Base-by-base conservation (phyloP, 2,329 filamentous ascomycete genomes). In the Xylaria sp. region DNA sequence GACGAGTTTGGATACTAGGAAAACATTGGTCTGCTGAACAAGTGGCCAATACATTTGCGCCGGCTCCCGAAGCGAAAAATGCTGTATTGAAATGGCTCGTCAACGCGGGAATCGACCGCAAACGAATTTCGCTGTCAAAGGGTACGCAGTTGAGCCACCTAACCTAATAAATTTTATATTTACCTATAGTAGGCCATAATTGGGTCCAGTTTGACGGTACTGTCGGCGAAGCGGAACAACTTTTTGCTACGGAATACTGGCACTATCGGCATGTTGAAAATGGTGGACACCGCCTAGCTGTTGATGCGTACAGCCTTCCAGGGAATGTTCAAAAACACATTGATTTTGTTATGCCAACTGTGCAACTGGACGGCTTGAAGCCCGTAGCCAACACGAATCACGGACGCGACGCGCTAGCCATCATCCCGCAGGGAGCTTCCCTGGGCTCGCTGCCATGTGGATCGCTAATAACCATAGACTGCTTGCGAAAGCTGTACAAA, bases 141-240 rank as follows among this genome's bases (percentile, higher is more conserved):
- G 81, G 81, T 67, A 52, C 27, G 57, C 19, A 23, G 54, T 35
- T 6, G 4, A 23, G 0, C n/a, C 13, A 21, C 3, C 6, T 8
- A 15, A n/a, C 4, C 15, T 7, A 15, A 15, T 9, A 23, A 13
- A 1, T 7, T 19, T 15, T 37, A 7, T 11, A 2, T 13, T 10
- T 49, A 23, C 60, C 60, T 13, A 61, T 27, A 38, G 1, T 40
- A 67, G 65, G 65, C 27, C 79, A 81, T 54, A 80, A 80, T 51
- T 87, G 84, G 83, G 69, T 87, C 19, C 74, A 78, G 10, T 85
- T 87, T 68, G 78, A 85, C 57, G 83, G 83, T 8, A 82, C 82
- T 5, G 81, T 81, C 3, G 74, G 78, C 35, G 81, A 87, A 69
- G 79, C 82, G 5, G 84, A 87, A 71, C 71, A 73, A 19, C 76